Conservation (phyloP, 768 basidiomycete genomes). For the Clavulina sp. region DNA sequence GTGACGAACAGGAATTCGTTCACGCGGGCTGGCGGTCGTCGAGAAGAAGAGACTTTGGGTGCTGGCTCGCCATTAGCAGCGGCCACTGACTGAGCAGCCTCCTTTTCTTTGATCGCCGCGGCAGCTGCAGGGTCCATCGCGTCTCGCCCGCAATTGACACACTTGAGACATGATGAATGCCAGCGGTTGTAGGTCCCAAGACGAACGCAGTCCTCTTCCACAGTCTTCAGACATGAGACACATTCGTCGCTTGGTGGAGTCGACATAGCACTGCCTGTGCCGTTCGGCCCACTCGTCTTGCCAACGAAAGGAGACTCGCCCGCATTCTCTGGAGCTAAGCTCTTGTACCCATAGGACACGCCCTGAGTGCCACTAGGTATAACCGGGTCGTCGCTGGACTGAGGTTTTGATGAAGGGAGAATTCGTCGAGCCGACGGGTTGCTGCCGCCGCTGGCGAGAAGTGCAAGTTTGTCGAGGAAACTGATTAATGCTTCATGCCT, state of each 20-base stretch:
- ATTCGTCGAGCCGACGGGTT: constrained; percentile 62
- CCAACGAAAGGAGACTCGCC: constrained; percentile 58
- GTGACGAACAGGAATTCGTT: constrained; percentile 52
- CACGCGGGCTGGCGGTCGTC: constrained; percentile 69
- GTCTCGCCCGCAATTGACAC: constrained; percentile 56
- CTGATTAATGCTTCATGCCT: constrained; percentile 68
- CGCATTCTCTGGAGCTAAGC: constrained; percentile 79
- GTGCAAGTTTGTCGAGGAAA: constrained; percentile 85
- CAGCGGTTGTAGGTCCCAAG: constrained; percentile 92
- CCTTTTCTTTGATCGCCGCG: constrained; percentile 22
- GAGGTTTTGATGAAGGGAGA: constrained; percentile 21
- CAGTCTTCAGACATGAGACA: constrained; percentile 69
- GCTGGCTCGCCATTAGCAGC: constrained; percentile 11
- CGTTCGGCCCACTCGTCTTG: background rate
- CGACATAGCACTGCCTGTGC: constrained; percentile 4
- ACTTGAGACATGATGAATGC: constrained; percentile 91
- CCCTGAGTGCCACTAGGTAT: constrained; percentile 49
- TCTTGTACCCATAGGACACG: constrained; percentile 84
- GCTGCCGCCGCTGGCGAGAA: constrained; percentile 72
- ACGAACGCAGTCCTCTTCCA: constrained; percentile 94
- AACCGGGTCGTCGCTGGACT: constrained; percentile 28
- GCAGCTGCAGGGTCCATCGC: constrained; percentile 52
- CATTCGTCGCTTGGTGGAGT: constrained; percentile 54
- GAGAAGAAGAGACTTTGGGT: constrained; percentile 44
- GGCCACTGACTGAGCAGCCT: constrained; percentile 15